phyloP scores from a whole-genome alignment of 495 filamentous ascomycete species.

The Saxophila tyrrhenica region DNA sequence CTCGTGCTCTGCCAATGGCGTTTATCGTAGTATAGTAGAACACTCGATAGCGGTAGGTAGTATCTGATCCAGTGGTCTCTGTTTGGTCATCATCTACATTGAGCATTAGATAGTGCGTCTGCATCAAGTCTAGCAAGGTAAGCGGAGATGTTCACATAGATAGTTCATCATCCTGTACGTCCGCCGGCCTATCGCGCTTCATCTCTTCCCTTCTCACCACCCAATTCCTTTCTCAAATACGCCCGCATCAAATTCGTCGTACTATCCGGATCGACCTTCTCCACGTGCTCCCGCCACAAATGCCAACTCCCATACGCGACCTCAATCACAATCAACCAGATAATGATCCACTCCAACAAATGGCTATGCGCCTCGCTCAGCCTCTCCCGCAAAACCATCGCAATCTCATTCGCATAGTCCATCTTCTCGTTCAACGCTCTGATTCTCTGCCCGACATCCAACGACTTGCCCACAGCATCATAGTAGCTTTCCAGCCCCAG shows the following conservation, averaged over 20 bases:
- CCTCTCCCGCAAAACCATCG: slow-evolving; percentile 74
- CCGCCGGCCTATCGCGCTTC: background rate
- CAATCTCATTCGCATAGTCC: slow-evolving; percentile 95
- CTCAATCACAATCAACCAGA: slow-evolving; percentile 83
- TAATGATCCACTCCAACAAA: slow-evolving; percentile 93
- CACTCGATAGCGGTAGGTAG: no score
- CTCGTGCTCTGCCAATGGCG: no score
- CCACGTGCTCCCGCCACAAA: slow-evolving; percentile 47
- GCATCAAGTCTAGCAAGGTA: background rate
- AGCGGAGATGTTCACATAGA: background rate
- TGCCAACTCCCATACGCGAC: slow-evolving; percentile 59
- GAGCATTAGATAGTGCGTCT: no score
- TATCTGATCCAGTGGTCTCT: no score
- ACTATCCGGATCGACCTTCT: slow-evolving; percentile 27
- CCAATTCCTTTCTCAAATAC: slow-evolving; percentile 16
- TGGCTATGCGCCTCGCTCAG: slow-evolving; percentile 82
- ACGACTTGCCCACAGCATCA: slow-evolving; percentile 75
- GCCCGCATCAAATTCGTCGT: slow-evolving; percentile 10
- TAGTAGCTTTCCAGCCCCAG: slow-evolving; percentile 82
- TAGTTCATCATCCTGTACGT: background rate
- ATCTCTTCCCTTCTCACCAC: background rate
- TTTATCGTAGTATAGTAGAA: no score
- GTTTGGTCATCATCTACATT: no score
- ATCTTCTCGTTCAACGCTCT: slow-evolving; percentile 90
- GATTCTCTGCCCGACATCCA: slow-evolving; percentile 90